A percentile compares a stretch with the other conserved stretches of the same genome.
These are phyloP conservation scores for Narthecium ossifragum DNA, from an alignment of 106 monocot species.

Conservation along the genomic window DNA sequence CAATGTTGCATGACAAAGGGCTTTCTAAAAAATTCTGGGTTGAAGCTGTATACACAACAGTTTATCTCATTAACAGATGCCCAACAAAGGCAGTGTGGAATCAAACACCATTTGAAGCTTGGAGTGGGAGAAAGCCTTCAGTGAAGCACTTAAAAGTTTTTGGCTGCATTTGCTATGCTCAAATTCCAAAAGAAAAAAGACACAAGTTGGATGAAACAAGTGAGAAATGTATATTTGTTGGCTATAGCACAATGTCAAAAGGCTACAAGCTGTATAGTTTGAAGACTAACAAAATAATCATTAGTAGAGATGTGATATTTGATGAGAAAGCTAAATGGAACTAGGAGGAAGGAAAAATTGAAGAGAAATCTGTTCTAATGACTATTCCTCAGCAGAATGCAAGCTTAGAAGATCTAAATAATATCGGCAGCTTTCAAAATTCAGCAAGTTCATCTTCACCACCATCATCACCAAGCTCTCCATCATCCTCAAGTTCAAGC, in stretches of 20 bases:
- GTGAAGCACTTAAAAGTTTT: neutral
- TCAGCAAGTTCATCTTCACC: too few species aligned
- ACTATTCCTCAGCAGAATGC: too few species aligned
- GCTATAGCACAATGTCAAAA: neutral
- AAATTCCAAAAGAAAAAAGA: neutral
- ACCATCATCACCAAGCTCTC: too few species aligned
- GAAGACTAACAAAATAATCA: neutral
- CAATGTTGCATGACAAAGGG: neutral
- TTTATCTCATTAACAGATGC: neutral
- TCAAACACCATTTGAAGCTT: neutral
- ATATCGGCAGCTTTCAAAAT: too few species aligned
- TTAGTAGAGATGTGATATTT: neutral
- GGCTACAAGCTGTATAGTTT: neutral
- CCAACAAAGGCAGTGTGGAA: neutral
- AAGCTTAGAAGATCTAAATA: too few species aligned
- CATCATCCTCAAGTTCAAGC: too few species aligned
- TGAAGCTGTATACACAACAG: neutral
- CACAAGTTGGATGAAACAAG: neutral
- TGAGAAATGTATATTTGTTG: neutral
- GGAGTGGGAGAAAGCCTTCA: neutral
- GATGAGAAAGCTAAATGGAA: neutral
- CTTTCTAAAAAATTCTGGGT: neutral
- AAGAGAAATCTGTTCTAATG: too few species aligned
- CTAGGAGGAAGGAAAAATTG: neutral
- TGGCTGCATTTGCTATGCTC: neutral